phyloP scores from a whole-genome alignment of 2,329 filamentous ascomycete genomes.

The Nemania abortiva region DNA sequence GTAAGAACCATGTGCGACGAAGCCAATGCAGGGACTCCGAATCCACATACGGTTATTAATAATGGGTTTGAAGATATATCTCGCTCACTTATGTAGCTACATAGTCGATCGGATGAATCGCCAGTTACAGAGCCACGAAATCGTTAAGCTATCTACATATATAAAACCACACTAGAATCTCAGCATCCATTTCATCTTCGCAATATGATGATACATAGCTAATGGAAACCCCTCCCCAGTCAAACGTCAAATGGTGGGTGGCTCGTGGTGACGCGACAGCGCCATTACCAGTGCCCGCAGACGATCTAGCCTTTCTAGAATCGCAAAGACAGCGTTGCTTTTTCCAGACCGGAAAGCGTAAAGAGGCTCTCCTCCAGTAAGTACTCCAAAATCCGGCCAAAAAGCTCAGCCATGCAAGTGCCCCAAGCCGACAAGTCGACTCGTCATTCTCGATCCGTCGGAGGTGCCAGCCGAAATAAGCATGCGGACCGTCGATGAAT shows the following conservation, averaged over 20 bases:
- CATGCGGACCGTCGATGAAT: conserved; percentile 25
- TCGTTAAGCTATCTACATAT: background rate
- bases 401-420: conserved; percentile 20
- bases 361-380: conserved; percentile 7
- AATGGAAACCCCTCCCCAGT: conserved; percentile 8
- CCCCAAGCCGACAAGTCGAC: conserved; percentile 24
- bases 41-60: conserved; percentile 12
- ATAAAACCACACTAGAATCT: too few species aligned
- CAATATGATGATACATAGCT: background rate
- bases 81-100: background rate
- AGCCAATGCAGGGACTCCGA: conserved; percentile 33
- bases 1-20: conserved; percentile 34
- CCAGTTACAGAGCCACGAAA: background rate
- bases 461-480: conserved; percentile 34
- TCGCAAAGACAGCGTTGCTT: conserved; percentile 30
- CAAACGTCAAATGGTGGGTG: conserved; percentile 7
- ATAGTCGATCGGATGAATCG: background rate
- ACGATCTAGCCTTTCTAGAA: conserved; percentile 28
- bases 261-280: conserved; percentile 26
- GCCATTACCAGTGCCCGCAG: background rate
- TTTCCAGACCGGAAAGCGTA: conserved; percentile 37
- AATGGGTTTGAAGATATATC: background rate
- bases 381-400: conserved; percentile 14
- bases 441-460: conserved; percentile 30
- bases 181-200: background rate